Evolutionary conservation across 192 early-diverging fungal genomes (phyloP).

Genomic region (Borealophlyctis nickersoniae): DNA sequence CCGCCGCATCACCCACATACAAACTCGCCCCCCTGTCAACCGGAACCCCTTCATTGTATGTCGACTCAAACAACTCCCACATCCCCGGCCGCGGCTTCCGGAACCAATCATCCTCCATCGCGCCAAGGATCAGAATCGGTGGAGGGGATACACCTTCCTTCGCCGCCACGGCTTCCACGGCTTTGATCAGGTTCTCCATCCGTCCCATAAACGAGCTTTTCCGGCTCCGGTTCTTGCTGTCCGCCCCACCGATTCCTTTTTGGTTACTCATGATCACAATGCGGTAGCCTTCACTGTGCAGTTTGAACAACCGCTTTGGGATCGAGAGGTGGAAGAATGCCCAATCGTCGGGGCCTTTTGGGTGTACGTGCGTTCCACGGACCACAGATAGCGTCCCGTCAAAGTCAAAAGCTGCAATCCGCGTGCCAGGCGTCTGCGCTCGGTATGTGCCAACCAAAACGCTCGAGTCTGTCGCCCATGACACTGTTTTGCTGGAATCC

Average conservation of each 20-base stretch:
- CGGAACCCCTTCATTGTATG: slow-evolving; percentile 36
- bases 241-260: slow-evolving; percentile 41
- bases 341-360: slow-evolving; percentile 81
- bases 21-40: slow-evolving; percentile 63
- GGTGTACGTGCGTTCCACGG: slow-evolving; percentile 56
- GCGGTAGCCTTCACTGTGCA: slow-evolving; percentile 56
- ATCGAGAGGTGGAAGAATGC: slow-evolving; percentile 57
- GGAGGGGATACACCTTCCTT: slow-evolving; percentile 31
- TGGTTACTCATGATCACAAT: slow-evolving; percentile 79
- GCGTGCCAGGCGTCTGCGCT: slow-evolving; percentile 13
- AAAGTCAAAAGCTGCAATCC: slow-evolving; percentile 71
- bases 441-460: slow-evolving; percentile 10
- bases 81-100: slow-evolving; percentile 75
- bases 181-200: slow-evolving; percentile 43
- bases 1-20: slow-evolving; percentile 94
- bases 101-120: slow-evolving; percentile 62
- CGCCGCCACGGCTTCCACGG: slow-evolving; percentile 22
- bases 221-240: slow-evolving; percentile 17
- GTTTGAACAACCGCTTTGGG: slow-evolving; percentile 52
- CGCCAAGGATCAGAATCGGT: slow-evolving; percentile 72
- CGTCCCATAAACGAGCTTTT: slow-evolving; percentile 30
- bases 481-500: slow-evolving; percentile 1
- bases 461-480: slow-evolving; percentile 5
- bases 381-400: slow-evolving; percentile 75
- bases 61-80: slow-evolving; percentile 53